Evolutionary conservation across 176 grass and related monocot genomes (phyloP).

Genomic region (Rhynchospora tenuis): DNA sequence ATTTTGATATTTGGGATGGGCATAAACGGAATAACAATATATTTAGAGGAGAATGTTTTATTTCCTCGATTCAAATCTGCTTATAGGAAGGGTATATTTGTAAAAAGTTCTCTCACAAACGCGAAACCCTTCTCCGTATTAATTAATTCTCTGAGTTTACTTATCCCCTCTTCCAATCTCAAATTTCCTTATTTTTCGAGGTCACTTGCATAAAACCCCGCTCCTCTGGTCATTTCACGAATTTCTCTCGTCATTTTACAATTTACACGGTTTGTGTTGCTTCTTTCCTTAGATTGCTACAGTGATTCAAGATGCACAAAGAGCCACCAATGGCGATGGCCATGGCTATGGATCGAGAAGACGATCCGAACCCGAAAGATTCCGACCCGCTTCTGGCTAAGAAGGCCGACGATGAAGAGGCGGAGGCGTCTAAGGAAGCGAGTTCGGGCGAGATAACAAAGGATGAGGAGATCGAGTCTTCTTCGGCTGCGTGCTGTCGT

Average conservation of each 20-base stretch:
- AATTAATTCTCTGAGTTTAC: too few species aligned
- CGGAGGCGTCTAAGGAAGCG: conserved; percentile 8
- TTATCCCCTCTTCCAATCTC: neutral
- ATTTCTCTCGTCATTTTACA: neutral
- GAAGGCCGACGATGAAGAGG: conserved; percentile 10
- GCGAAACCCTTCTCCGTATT: too few species aligned
- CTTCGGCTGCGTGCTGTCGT: conserved; percentile 71
- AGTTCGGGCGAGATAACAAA: conserved; percentile 37
- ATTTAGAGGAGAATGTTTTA: too few species aligned
- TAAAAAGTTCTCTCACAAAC: too few species aligned
- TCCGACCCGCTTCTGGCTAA: conserved; percentile 43
- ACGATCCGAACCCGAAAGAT: conserved; percentile 22
- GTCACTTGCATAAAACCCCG: neutral
- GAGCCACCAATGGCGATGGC: conserved; percentile 8
- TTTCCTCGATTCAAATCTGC: too few species aligned
- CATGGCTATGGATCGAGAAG: conserved; percentile 10
- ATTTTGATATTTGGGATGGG: too few species aligned
- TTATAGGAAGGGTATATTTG: too few species aligned
- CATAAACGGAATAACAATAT: too few species aligned
- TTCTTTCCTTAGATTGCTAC: neutral
- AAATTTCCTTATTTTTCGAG: neutral
- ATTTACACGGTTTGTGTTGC: neutral
- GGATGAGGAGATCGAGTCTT: conserved; percentile 64
- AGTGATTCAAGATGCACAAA: neutral
- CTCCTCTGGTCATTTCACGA: neutral